Evolutionary conservation across 305 asterid species (phyloP), one percentile per base, ranked within the genome.

Genomic region (Salvia sclarea): DNA sequence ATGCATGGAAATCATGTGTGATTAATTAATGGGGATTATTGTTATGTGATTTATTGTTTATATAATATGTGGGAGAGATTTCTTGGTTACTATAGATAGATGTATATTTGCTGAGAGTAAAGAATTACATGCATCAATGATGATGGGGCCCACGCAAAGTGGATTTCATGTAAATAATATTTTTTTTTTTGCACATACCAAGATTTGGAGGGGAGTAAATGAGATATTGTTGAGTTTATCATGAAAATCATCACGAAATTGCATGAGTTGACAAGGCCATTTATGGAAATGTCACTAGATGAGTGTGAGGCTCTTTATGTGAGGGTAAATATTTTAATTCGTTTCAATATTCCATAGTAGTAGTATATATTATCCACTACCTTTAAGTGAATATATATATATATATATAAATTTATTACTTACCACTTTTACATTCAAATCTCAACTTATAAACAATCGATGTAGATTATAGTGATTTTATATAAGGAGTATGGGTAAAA

Each of bases 151-250:
- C 65, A 58, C 64, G 22, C 18, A 12, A 18, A 20, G 52, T 21
- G 66, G n/a, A 58, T 64, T 64, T 17, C 69, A 47, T 64, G 31
- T 28, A 16, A 49, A 44, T 16, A 47, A 43, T 54, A 31, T 25
- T n/a, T 1, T 50, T 50, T 4, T 35, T 50, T 50, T 4, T 35
- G 64, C 64, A 12, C 11, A 20, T 24, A 43, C 21, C 38, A 61
- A 61, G 30, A 52, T 52, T 52, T 37, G n/a, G n/a, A 44, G 8
- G 18, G 21, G n/a, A 66, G 17, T 55, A 2, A 41, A 44, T 44
- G 53, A 14, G 25, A n/a, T n/a, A 25, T 14, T 8, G 1, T 44
- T 22, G 40, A 47, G n/a, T 8, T 54, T 65, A 5, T 37, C 13
- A 31, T 17, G 50, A 49, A 35, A 2, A 0, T 5, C 2, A 0